Evolutionary conservation across 1,284 basidiomycete species (phyloP).

Genomic region (Pyrrhoderma noxium): DNA sequence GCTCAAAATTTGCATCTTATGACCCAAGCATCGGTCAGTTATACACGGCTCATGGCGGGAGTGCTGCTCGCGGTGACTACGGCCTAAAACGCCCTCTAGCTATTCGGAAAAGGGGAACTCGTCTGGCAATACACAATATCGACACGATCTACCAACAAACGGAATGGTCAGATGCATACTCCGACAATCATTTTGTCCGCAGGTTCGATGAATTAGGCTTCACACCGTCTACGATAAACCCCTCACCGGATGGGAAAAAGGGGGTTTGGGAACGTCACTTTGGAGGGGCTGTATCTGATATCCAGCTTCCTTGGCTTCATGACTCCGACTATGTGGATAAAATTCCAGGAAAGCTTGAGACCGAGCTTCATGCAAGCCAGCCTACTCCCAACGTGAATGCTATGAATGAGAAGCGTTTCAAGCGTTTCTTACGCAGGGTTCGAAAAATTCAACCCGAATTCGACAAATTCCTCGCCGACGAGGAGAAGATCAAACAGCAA

Average conservation of each 20-base stretch:
- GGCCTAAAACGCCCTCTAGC: slow-evolving; percentile 72
- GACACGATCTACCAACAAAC: slow-evolving; percentile 68
- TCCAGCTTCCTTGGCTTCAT: slow-evolving; percentile 28
- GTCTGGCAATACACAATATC: slow-evolving; percentile 50
- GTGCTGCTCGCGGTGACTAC: slow-evolving; percentile 68
- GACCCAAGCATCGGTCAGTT: slow-evolving; percentile 68
- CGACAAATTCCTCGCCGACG: slow-evolving; percentile 33
- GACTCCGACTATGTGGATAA: slow-evolving; percentile 47
- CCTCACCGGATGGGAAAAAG: slow-evolving; percentile 26
- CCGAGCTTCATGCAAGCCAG: slow-evolving; percentile 10
- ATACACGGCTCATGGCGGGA: slow-evolving; percentile 59
- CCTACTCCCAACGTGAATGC: slow-evolving; percentile 27
- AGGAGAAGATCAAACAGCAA: slow-evolving; percentile 21
- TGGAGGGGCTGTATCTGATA: slow-evolving; percentile 18
- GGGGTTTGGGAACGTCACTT: slow-evolving; percentile 34
- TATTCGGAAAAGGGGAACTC: slow-evolving; percentile 47
- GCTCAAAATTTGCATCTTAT: slow-evolving; percentile 69
- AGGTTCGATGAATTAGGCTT: slow-evolving; percentile 59
- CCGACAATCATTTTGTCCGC: slow-evolving; percentile 54
- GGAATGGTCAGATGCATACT: slow-evolving; percentile 62
- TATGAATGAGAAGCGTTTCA: slow-evolving; percentile 43
- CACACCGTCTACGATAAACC: too few species aligned
- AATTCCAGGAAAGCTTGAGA: slow-evolving; percentile 28
- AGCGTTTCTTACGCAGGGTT: slow-evolving; percentile 47
- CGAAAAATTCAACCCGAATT: slow-evolving; percentile 52